Evolutionary conservation across 2,329 filamentous ascomycete species (phyloP).

Genomic region (Exophiala sp.): DNA sequence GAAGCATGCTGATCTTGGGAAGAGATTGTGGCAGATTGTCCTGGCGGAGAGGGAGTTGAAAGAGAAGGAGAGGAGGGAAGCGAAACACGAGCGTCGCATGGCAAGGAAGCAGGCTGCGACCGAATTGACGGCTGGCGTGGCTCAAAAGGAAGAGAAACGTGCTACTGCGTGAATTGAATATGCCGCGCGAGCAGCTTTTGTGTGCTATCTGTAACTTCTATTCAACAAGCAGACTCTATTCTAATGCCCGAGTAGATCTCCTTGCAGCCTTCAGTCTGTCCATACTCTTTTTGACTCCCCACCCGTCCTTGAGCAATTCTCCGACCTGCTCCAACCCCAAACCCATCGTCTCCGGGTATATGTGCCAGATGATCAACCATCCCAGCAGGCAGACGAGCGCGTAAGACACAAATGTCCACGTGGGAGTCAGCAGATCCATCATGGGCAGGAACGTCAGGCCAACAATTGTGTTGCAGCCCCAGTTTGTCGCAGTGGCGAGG

Average conservation of each 20-base stretch:
- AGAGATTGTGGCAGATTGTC: constrained; percentile 17
- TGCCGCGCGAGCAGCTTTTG: not conserved
- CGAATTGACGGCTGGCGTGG: not conserved
- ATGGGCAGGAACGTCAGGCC: constrained; percentile 84
- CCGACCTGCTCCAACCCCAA: constrained; percentile 78
- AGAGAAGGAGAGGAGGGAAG: constrained; percentile 18
- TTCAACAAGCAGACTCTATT: not conserved
- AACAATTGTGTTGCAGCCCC: constrained; percentile 81
- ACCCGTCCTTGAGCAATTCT: constrained; percentile 65
- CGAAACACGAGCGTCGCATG: constrained; percentile 17
- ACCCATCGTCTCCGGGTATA: constrained; percentile 85
- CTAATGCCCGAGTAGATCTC: not conserved
- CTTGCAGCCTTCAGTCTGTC: constrained; percentile 21
- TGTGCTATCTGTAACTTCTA: not conserved
- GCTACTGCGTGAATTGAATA: not conserved
- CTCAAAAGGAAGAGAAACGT: not conserved
- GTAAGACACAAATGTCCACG: constrained; percentile 79
- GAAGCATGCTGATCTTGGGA: constrained; percentile 11
- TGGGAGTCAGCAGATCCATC: constrained; percentile 71
- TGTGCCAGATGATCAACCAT: constrained; percentile 65
- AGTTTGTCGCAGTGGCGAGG: constrained; percentile 71
- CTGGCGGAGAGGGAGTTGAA: constrained; percentile 19
- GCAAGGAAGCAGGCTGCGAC: constrained; percentile 10
- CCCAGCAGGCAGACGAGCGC: constrained; percentile 65
- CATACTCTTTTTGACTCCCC: constrained; percentile 60